Conservation (phyloP, 345 rosid genomes). For the Xanthoceras sorbifolium region DNA sequence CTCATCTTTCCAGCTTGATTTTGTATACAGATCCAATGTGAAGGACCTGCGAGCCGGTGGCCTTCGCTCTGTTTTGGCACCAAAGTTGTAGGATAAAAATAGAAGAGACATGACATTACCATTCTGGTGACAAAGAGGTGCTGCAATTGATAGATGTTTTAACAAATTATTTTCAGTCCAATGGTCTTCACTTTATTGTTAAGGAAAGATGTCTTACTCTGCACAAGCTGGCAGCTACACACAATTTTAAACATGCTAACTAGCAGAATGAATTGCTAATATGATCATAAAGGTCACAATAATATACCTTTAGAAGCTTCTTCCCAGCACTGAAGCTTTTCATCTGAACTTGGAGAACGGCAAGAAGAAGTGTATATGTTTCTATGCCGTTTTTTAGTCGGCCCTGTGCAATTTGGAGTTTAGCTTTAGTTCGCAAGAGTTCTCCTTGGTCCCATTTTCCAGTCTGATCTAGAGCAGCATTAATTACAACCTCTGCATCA, state of each 20-base stretch:
- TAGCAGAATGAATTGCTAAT: background rate
- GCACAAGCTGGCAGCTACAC: background rate
- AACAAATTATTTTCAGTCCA: background rate
- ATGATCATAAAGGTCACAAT: background rate
- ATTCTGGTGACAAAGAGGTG: too few relatives aligned
- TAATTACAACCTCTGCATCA: slow-evolving; percentile 60
- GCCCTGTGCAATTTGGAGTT: slow-evolving; percentile 68
- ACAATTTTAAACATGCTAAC: background rate
- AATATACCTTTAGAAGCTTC: slow-evolving; percentile 44
- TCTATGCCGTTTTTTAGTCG: slow-evolving; percentile 46
- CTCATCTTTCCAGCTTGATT: too few relatives aligned
- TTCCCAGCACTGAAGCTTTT: slow-evolving; percentile 46
- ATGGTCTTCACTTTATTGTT: background rate
- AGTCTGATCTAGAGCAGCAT: slow-evolving; percentile 64
- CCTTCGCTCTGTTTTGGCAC: background rate
- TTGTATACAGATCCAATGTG: too few relatives aligned
- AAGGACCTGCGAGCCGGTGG: too few relatives aligned
- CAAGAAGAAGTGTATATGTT: slow-evolving; percentile 64
- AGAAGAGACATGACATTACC: background rate
- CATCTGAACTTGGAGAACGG: slow-evolving; percentile 60
- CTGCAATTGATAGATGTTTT: background rate
- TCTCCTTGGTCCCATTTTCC: slow-evolving; percentile 77
- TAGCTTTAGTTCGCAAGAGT: slow-evolving; percentile 71
- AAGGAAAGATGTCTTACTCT: background rate
- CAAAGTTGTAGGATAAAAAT: background rate